Conservation (phyloP, 2,329 filamentous ascomycete genomes). For the Graphilbum ipis-grandicollis region DNA sequence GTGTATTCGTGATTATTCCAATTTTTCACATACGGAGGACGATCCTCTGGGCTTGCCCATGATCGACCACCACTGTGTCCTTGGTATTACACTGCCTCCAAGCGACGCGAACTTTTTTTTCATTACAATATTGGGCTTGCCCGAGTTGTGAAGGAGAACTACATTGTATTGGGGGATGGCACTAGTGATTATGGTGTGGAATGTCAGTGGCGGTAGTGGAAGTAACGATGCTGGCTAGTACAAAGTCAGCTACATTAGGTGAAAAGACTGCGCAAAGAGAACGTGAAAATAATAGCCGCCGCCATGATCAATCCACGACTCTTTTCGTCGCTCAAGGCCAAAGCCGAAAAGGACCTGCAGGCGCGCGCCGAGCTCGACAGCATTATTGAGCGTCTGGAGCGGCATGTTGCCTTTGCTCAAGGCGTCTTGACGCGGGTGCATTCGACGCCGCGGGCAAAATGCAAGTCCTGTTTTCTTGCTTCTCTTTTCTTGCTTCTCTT, state of each 20-base stretch:
- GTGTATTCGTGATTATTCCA: slow-evolving; percentile 63
- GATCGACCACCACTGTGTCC: slow-evolving; percentile 48
- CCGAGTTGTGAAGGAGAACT: slow-evolving; percentile 38
- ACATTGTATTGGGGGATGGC: too few species aligned
- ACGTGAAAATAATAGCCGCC: background rate
- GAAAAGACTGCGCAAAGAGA: too few species aligned
- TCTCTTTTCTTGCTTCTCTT: slow-evolving; percentile 4
- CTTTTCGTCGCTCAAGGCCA: slow-evolving; percentile 72
- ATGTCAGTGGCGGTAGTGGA: too few species aligned
- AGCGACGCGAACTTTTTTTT: slow-evolving; percentile 51
- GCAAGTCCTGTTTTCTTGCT: slow-evolving; percentile 20
- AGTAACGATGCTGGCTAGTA: too few species aligned
- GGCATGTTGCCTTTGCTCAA: slow-evolving; percentile 65
- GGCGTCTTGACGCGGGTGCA: slow-evolving; percentile 79
- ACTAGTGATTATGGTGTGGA: too few species aligned
- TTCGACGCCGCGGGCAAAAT: slow-evolving; percentile 53
- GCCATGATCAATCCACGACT: slow-evolving; percentile 61
- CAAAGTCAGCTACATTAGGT: too few species aligned
- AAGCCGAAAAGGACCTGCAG: slow-evolving; percentile 73
- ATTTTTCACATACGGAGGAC: slow-evolving; percentile 47
- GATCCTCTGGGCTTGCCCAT: slow-evolving; percentile 58
- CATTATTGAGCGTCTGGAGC: slow-evolving; percentile 66
- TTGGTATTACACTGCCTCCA: slow-evolving; percentile 58
- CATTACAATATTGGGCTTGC: slow-evolving; percentile 36
- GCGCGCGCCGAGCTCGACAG: slow-evolving; percentile 72